These are phyloP conservation scores for Aquilaria yunnanensis DNA, from an alignment of 345 rosid species.

Conservation along the genomic window DNA sequence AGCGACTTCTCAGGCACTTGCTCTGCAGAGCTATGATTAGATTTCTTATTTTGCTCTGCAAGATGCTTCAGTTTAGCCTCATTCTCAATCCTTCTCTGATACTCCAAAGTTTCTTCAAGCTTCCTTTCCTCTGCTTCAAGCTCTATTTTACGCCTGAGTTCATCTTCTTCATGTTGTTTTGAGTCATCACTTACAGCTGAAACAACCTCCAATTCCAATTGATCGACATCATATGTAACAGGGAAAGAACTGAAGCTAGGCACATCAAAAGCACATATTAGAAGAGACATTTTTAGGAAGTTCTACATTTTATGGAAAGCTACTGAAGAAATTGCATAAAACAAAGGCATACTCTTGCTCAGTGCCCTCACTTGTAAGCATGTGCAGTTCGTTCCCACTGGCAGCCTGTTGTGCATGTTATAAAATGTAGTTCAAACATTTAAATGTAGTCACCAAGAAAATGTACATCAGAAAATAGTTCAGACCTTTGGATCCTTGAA, in stretches of 20 bases:
- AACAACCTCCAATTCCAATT: conserved; percentile 40
- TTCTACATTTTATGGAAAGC: not conserved
- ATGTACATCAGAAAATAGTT: conserved; percentile 5
- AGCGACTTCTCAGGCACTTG: conserved; percentile 25
- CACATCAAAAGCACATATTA: conserved; percentile 10
- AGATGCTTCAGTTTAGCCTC: conserved; percentile 89
- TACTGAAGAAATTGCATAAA: conserved; percentile 2
- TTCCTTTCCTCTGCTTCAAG: conserved; percentile 87
- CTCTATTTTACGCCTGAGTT: conserved; percentile 65
- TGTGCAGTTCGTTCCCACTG: conserved; percentile 37
- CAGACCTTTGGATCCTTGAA: conserved; percentile 71
- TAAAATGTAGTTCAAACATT: conserved; percentile 15
- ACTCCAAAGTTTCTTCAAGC: conserved; percentile 79
- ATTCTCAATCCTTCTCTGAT: conserved; percentile 84
- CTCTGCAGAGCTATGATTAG: conserved; percentile 27
- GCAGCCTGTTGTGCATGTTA: conserved; percentile 33
- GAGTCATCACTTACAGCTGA: conserved; percentile 36
- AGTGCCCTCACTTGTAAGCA: conserved; percentile 34
- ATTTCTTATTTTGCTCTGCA: conserved; percentile 68
- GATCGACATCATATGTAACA: conserved; percentile 46
- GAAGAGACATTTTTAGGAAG: not conserved
- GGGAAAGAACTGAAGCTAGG: conserved; percentile 50
- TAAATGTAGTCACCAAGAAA: conserved; percentile 7
- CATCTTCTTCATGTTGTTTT: conserved; percentile 59
- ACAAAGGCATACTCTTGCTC: conserved; percentile 46